Conservation (phyloP, 2,329 filamentous ascomycete genomes). For the Scopulariopsis brevicaulis region DNA sequence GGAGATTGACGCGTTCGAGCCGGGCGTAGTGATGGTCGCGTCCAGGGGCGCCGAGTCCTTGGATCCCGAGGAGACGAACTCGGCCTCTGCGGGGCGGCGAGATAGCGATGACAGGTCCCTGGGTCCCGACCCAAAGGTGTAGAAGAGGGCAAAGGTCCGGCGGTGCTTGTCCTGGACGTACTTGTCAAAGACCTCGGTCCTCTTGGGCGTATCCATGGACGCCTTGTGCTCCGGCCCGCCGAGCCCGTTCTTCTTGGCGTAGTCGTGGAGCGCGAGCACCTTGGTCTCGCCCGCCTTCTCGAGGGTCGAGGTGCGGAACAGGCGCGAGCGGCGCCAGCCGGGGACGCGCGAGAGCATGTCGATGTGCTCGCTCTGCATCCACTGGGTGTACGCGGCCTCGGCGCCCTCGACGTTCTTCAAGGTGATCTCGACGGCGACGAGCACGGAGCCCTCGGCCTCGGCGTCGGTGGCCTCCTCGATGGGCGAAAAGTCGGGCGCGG, state of each 20-base stretch:
- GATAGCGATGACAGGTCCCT: constrained; percentile 53
- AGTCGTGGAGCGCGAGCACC: constrained; percentile 63
- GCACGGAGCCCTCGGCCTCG: constrained; percentile 45
- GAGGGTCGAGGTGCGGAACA: constrained; percentile 56
- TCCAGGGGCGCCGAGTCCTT: neutral
- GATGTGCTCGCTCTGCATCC: constrained; percentile 68
- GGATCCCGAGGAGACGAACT: constrained; percentile 31
- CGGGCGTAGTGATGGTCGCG: constrained; percentile 41
- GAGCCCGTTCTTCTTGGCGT: constrained; percentile 53
- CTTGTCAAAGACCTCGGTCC: constrained; percentile 43
- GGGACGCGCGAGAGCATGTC: constrained; percentile 61
- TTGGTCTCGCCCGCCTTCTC: constrained; percentile 39
- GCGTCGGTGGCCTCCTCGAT: constrained; percentile 48
- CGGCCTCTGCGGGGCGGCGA: constrained; percentile 29
- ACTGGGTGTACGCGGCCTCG: constrained; percentile 45
- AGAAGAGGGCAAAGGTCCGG: constrained; percentile 60
- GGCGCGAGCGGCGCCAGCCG: constrained; percentile 66
- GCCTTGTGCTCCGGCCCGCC: constrained; percentile 52
- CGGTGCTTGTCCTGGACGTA: constrained; percentile 45
- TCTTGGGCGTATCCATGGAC: constrained; percentile 51
- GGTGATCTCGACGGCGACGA: constrained; percentile 50
- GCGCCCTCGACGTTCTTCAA: constrained; percentile 38
- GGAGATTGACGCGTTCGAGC: constrained; percentile 38
- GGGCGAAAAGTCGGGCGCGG: constrained; percentile 43
- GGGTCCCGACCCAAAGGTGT: constrained; percentile 67